Evolutionary conservation across 129 eudicot species (phyloP).

Genomic region (Chrysanthemum seticuspe): DNA sequence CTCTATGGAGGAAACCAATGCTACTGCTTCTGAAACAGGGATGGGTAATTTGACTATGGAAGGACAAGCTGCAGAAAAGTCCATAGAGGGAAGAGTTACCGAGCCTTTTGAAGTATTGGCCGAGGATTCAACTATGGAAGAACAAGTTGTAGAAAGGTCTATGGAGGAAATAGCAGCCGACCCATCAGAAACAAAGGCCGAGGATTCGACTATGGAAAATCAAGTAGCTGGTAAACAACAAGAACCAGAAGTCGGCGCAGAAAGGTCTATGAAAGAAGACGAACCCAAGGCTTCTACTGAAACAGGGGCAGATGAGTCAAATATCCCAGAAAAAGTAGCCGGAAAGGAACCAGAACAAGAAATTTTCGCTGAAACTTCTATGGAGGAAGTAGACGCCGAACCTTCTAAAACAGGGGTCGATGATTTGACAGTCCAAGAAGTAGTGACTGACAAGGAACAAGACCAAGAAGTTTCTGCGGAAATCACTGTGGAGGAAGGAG

Average conservation of each 20-base stretch:
- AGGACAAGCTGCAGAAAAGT: background rate
- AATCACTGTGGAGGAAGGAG: constrained; percentile 1
- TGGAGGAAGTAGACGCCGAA: constrained; percentile 8
- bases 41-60: no score
- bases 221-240: no score
- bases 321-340: no score
- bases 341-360: background rate
- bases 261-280: background rate
- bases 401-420: constrained; percentile 3
- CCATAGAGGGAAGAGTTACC: background rate
- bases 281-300: background rate
- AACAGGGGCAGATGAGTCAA: no score
- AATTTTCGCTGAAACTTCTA: background rate
- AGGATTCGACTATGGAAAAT: background rate
- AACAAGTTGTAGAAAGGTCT: background rate
- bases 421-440: background rate
- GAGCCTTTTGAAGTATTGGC: background rate
- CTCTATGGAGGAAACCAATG: background rate
- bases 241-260: background rate
- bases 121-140: background rate
- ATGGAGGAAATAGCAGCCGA: background rate
- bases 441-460: background rate
- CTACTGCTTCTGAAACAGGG: background rate
- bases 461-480: background rate
- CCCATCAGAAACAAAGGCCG: background rate